These are phyloP conservation scores for Vanrija sp. DNA, from an alignment of 1,284 basidiomycete genomes.

Conservation along the genomic window DNA sequence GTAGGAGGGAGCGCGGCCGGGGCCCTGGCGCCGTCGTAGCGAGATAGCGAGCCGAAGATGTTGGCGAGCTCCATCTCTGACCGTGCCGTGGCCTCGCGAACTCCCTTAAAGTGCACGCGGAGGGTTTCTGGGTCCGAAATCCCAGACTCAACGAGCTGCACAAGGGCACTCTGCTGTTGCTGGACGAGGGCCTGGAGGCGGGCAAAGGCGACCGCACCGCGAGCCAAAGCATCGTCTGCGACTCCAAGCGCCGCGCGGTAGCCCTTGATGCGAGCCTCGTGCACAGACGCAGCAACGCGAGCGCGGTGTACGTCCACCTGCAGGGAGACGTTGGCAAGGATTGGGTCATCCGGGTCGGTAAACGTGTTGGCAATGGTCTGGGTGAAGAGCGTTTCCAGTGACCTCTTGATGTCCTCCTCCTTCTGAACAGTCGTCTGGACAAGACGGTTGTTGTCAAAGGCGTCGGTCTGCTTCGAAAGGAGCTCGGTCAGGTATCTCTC, in stretches of 20 bases:
- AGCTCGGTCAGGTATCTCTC: conserved; percentile 65
- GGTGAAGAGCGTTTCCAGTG: conserved; percentile 77
- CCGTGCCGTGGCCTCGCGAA: background rate
- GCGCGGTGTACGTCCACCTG: conserved; percentile 64
- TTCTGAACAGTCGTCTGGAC: conserved; percentile 62
- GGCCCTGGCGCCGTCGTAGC: background rate
- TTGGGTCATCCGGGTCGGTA: conserved; percentile 66
- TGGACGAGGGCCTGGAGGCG: conserved; percentile 69
- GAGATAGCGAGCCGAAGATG: background rate
- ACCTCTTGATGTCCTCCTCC: conserved; percentile 68
- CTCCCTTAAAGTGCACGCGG: background rate
- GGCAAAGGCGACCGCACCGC: conserved; percentile 55
- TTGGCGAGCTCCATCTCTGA: background rate
- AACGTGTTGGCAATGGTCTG: conserved; percentile 73
- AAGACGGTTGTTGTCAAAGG: conserved; percentile 59
- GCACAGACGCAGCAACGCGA: conserved; percentile 68
- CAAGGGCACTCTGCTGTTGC: conserved; percentile 61
- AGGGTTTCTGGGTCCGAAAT: conserved; percentile 33
- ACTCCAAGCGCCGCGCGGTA: conserved; percentile 61
- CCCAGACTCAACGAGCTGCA: conserved; percentile 48
- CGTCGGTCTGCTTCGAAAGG: conserved; percentile 66
- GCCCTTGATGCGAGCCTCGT: conserved; percentile 65
- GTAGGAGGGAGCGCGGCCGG: background rate
- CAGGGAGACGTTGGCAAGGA: conserved; percentile 66
- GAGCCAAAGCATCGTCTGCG: conserved; percentile 65